Evolutionary conservation across 257 asterid genomes (phyloP).

Genomic region (Plectranthus barbatus): DNA sequence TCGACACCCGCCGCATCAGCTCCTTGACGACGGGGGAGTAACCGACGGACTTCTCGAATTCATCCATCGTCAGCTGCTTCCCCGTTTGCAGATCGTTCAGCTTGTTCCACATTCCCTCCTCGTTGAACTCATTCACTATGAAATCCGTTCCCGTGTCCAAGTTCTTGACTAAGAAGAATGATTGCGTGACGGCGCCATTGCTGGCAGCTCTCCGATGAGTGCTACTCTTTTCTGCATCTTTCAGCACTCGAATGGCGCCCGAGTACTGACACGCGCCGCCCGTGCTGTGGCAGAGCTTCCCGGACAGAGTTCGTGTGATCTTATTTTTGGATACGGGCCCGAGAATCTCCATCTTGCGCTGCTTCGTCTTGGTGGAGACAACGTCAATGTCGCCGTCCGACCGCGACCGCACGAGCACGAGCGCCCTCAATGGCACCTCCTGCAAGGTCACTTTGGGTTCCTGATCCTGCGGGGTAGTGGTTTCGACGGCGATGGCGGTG

Average conservation of each 20-base stretch:
- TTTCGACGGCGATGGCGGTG: neutral
- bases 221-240: neutral
- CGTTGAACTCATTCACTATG: slow-evolving; percentile 81
- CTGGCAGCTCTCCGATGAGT: neutral
- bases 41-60: slow-evolving; percentile 83
- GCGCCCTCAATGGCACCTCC: slow-evolving; percentile 4
- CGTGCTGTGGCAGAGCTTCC: slow-evolving; percentile 12
- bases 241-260: slow-evolving; percentile 19
- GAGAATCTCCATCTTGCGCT: slow-evolving; percentile 51
- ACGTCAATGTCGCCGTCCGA: slow-evolving; percentile 57
- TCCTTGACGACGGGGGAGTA: slow-evolving; percentile 95
- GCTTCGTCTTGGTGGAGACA: slow-evolving; percentile 33
- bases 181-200: neutral
- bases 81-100: slow-evolving; percentile 87
- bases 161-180: slow-evolving; percentile 62
- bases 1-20: slow-evolving; percentile 72
- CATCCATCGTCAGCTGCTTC: slow-evolving; percentile 80
- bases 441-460: neutral
- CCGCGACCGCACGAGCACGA: slow-evolving; percentile 47
- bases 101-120: slow-evolving; percentile 84
- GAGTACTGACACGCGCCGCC: slow-evolving; percentile 23
- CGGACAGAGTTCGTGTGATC: slow-evolving; percentile 48
- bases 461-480: neutral
- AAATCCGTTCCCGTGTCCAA: slow-evolving; percentile 88
- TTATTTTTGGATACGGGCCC: slow-evolving; percentile 48